Base-by-base conservation (phyloP, 306 rosid species). In the Mimosa bimucronata region DNA sequence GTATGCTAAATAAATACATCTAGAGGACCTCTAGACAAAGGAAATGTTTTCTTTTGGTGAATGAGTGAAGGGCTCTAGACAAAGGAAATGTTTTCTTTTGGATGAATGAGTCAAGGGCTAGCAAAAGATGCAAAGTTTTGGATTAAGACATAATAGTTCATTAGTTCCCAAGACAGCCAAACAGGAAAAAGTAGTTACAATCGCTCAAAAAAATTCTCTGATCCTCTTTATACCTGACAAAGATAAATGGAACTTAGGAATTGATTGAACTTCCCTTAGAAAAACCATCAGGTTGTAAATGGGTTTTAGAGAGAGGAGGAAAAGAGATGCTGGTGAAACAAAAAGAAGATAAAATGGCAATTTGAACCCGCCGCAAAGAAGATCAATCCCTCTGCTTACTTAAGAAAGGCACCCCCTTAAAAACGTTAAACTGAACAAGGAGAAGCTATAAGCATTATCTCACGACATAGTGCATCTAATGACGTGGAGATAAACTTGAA, bases 1-100 rank as follows among this genome's bases (percentile, higher is more conserved):
- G 48, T 46, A 66, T 68, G 77, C 77, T 44, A 68, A 26, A 67
- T 42, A 42, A 31, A 45, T 37, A 78, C 70, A 64, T 28, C 77
- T 46, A 30, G 6, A 23, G 21, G 37, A 67, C 67, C 26, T 66
- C 8, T 3, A 38, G 18, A 66, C 28, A 66, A 38, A 37, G 72
- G 9, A 34, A 66, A 40, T 66, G 25, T 31, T 16, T 34, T 6
- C 25, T 64, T 34, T n/a, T n/a, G n/a, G n/a, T 34, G 38, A 34
- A 34, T 34, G 38, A 34, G 38, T 34, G 28, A 19, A 66, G 72
- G 29, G 23, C 29, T 6, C 8, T 3, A 38, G 18, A 66, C 28
- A 66, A 38, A 37, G 72, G 12, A 38, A 66, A 42, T 66, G 29
- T 34, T 19, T 38, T 8, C 28, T 66, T 38, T 34, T 34, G 38